Evolutionary conservation across 2,329 filamentous ascomycete species (phyloP).

Genomic region (Ceratocystis alfenasii): DNA sequence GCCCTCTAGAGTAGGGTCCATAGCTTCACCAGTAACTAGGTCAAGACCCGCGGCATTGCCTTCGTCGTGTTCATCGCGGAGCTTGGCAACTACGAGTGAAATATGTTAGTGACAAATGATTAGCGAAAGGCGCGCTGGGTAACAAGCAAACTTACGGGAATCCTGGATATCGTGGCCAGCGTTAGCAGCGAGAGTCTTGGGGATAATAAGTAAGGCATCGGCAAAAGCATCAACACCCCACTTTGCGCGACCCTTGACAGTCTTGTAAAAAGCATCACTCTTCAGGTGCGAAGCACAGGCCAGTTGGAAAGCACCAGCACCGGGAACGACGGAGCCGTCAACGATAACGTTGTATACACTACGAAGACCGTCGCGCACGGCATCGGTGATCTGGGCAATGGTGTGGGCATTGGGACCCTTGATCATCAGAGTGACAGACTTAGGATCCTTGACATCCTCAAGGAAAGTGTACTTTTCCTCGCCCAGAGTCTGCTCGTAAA

Average conservation of each 20-base stretch:
- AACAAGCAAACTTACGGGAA: constrained; percentile 51
- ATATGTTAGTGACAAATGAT: constrained; percentile 23
- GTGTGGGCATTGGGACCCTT: constrained; percentile 97
- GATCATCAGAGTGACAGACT: constrained; percentile 94
- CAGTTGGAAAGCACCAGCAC: constrained; percentile 90
- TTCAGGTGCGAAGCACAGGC: constrained; percentile 79
- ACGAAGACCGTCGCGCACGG: constrained; percentile 84
- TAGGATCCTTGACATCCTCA: constrained; percentile 96
- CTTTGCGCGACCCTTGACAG: constrained; percentile 95
- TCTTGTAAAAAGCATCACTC: constrained; percentile 74
- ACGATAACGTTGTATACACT: constrained; percentile 99
- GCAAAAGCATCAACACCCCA: constrained; percentile 92
- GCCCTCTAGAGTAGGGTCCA: constrained; percentile 87
- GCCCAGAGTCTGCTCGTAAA: constrained; percentile 93
- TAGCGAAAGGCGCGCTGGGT: constrained; percentile 15
- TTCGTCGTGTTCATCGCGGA: constrained; percentile 76
- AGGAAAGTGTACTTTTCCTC: constrained; percentile 99
- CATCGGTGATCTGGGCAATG: constrained; percentile 92
- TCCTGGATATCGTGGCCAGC: constrained; percentile 96
- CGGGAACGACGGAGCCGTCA: constrained; percentile 89
- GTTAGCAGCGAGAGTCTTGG: constrained; percentile 93
- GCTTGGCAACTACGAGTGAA: constrained; percentile 52
- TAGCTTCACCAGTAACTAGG: constrained; percentile 74
- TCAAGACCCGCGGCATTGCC: constrained; percentile 81
- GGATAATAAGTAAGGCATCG: constrained; percentile 86